Percentiles rank a stretch among this genome's conserved stretches.
Conservation (phyloP, 257 asterid species). For the Euphrasia confusa region DNA sequence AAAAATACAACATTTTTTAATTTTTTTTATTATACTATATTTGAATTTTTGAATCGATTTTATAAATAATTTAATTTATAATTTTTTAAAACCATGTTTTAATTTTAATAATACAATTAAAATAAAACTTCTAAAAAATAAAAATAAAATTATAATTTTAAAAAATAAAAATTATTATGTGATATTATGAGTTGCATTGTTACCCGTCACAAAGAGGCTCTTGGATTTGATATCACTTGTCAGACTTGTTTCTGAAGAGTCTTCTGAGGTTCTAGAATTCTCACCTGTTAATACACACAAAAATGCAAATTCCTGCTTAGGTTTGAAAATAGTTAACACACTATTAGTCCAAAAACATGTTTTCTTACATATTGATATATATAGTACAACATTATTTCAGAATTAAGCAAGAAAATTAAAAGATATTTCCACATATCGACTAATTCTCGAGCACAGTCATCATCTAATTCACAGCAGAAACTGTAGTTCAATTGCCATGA, state of each 20-base stretch:
- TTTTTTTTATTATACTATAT: too few species aligned
- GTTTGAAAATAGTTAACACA: background rate
- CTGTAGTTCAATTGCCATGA: constrained; percentile 71
- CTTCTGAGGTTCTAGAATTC: constrained; percentile 26
- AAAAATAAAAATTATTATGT: too few species aligned
- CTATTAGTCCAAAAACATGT: background rate
- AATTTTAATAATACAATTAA: too few species aligned
- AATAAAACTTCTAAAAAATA: too few species aligned
- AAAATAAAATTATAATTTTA: too few species aligned
- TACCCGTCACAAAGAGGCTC: constrained; percentile 90
- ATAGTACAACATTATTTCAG: background rate
- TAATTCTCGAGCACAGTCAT: constrained; percentile 62
- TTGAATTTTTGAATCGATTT: too few species aligned
- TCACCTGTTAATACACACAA: constrained; percentile 29
- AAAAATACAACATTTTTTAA: too few species aligned
- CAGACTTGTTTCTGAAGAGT: constrained; percentile 36
- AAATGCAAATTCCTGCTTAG: background rate
- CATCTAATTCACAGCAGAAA: constrained; percentile 85
- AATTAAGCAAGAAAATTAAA: too few species aligned
- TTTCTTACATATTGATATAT: background rate
- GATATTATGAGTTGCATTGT: constrained; percentile 21
- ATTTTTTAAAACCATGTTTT: too few species aligned
- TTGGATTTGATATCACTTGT: constrained; percentile 58
- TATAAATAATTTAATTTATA: too few species aligned
- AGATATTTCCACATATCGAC: too few species aligned